Base-by-base conservation (phyloP, 2,329 filamentous ascomycete genomes). In the Hypoxylon sp. region DNA sequence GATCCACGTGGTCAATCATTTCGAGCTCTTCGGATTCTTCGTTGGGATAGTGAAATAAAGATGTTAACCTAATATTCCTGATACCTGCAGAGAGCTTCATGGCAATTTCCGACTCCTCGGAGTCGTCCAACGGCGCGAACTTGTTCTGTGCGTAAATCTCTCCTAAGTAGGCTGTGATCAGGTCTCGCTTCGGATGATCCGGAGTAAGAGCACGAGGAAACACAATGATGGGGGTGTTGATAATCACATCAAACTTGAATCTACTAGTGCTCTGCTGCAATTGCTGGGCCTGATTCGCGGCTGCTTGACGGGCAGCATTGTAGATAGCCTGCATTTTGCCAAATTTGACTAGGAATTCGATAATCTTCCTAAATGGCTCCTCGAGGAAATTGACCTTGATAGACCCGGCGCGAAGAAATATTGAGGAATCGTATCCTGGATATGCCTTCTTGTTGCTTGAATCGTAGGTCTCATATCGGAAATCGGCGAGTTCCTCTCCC, bases 251-350 rank as follows among this genome's bases (percentile, higher is more conserved):
- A 63, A 98, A 98, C 77, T 97, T 94, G 83, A 98, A 93, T 70
- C 93, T 93, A 75, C 90, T 93, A 0, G 93, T 92, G 75, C 90
- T 94, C 75, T 98, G 91, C 76, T 98, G 96, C 5, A 99, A 88
- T 76, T 98, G 94, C 64, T 89, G 97, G 9, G 96, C 97, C 79
- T 98, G 94, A 68, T 93, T 95, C 41, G 96, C 93, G 2, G 97
- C 96, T 41, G 95, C 97, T 80, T 97, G 93, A 34, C 97, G 89
- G 11, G 97, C 96, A 45, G 96, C 95, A 76, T 99, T 99, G 84
- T 97, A 99, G 58, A 99, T 92, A 21, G 96, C 95, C 80, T 99
- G 96, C 96, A 99, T 99, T 81, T 97, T 97, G 67, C 97, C 96
- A 78, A 99, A 99, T 75, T 99, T 99, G 78, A 99, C 94, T 46